Percentiles rank a stretch among this genome's conserved stretches.
Evolutionary conservation across 306 rosid genomes (phyloP).

Genomic region (Corylus avellana): DNA sequence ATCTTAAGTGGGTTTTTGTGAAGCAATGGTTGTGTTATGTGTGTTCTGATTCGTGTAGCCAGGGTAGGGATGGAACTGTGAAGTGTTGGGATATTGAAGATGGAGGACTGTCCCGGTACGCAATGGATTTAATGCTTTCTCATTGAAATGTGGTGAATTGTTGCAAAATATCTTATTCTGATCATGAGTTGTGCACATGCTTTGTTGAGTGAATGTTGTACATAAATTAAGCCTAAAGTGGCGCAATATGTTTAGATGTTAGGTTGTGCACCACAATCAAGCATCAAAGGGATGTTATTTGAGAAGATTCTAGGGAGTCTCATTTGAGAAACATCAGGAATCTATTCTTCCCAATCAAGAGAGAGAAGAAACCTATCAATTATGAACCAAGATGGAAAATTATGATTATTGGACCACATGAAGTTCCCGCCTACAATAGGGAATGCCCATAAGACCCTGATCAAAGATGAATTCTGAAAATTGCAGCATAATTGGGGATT

Average conservation of each 20-base stretch:
- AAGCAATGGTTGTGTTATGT: not conserved
- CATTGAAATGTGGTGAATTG: not conserved
- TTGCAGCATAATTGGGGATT: too few species aligned
- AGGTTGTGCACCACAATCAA: too few species aligned
- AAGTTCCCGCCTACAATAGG: too few species aligned
- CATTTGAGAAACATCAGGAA: too few species aligned
- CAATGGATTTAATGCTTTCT: not conserved
- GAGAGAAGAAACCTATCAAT: too few species aligned
- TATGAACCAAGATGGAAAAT: too few species aligned
- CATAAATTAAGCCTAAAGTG: not conserved
- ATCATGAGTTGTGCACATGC: not conserved
- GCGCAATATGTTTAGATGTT: not conserved
- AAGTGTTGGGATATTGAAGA: slow-evolving; percentile 83
- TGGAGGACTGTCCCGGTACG: slow-evolving; percentile 74
- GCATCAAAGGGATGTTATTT: too few species aligned
- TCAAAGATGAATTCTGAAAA: too few species aligned
- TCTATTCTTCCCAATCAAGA: too few species aligned
- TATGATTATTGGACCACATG: too few species aligned
- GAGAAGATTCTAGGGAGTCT: too few species aligned
- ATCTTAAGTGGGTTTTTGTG: not conserved
- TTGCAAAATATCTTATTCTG: not conserved
- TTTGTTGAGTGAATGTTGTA: not conserved
- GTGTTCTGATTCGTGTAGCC: slow-evolving; percentile 52
- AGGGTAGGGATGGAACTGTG: slow-evolving; percentile 96
- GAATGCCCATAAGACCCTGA: too few species aligned